Evolutionary conservation across 2,329 filamentous ascomycete genomes (phyloP), one percentile per base, ranked within the genome.

Genomic region (Metarhizium guizhouense): DNA sequence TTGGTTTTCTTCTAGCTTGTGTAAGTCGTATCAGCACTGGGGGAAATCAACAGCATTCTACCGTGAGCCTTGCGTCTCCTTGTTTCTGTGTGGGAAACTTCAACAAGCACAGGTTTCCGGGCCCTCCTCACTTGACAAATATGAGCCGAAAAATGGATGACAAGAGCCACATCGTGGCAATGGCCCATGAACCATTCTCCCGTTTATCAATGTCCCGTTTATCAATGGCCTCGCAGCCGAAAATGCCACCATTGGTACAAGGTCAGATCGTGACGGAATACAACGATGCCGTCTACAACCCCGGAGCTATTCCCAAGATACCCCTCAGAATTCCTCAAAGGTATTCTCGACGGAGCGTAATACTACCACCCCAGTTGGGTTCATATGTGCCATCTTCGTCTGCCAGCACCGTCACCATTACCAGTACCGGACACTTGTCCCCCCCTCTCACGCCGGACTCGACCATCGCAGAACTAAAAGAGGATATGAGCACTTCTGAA

Each of bases 201-300:
- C 54, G 47, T 40, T 57, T 48, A 6, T 60, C 58, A 47, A 56
- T 67, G 18, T 60, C 57, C 47, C 54, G 47, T 40, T 57, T 49
- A 6, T 60, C 58, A 47, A 56, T 67, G 52, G 60, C 63, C 50
- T 63, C 65, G 47, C 59, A 66, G 51, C 56, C 58, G 52, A 61
- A 59, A 58, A 61, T 67, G 51, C 64, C 65, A 38, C 63, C 64
- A 42, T 67, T 75, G 64, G 10, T 20, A 3, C 29, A 53, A 6
- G 6, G 51, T 4, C 71, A 72, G 20, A 64, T 71, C 54, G 71
- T 74, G 54, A 64, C 64, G 34, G 72, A 75, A 62, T 65, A 72
- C 58, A 67, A 54, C 54, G 8, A 60, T 56, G 20, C 59, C 57
- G 29, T 40, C 20, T 29, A 59, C 58, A 48, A 57, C 54, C 34